These are phyloP conservation scores for Leishmania tarentolae DNA, from an alignment of 208 protist genomes.

Conservation along the genomic window DNA sequence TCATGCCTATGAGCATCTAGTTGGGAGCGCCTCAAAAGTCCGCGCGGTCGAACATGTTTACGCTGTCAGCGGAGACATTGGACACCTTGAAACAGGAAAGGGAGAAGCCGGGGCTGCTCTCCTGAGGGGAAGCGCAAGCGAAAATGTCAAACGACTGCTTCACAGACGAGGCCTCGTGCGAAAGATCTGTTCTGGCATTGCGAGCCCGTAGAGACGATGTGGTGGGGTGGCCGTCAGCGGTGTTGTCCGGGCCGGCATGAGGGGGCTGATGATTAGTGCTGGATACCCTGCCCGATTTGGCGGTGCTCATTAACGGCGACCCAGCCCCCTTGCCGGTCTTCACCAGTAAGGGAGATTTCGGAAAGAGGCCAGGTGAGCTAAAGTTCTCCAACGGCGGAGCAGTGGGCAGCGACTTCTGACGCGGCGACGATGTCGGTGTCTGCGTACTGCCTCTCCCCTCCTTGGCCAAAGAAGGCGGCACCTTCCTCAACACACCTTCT, in stretches of 20 bases:
- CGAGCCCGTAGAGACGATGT: not conserved
- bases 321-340: not conserved
- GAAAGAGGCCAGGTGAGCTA: not conserved
- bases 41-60: constrained; percentile 20
- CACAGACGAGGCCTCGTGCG: not conserved
- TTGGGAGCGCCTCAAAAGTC: not conserved
- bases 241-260: not conserved
- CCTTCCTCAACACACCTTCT: not conserved
- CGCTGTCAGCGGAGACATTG: constrained; percentile 2
- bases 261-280: not conserved
- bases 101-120: constrained; percentile 14
- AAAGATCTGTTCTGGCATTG: not conserved
- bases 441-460: not conserved
- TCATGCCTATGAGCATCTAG: too few relatives aligned
- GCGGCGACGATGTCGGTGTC: not conserved
- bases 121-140: not conserved
- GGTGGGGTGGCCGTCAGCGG: not conserved
- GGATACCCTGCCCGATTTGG: not conserved
- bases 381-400: not conserved
- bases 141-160: not conserved
- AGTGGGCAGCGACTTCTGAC: not conserved
- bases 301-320: not conserved
- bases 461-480: too few relatives aligned
- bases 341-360: not conserved
- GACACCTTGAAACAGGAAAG: constrained; percentile 11